Evolutionary conservation across 139 green algal genomes (phyloP), one percentile per base, ranked within the genome.

Genomic region (Pseudopediastrum boryanum): DNA sequence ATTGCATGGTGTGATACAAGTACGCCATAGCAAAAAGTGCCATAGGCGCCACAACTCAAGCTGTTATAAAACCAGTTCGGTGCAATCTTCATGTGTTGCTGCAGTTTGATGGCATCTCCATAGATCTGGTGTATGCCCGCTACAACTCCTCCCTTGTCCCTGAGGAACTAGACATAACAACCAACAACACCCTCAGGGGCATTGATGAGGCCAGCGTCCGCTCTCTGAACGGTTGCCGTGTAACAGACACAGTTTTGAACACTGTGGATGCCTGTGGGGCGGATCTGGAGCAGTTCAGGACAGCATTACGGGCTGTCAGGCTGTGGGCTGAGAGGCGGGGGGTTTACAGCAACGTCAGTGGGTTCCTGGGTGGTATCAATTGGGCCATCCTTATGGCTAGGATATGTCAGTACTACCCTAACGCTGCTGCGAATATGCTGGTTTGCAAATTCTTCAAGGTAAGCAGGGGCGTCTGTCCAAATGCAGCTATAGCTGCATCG

Each of bases 311-410:
- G 63, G 85, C 78, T 36, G 75, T 98, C 62, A 98, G 98, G 90
- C 82, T 96, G 44, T 99, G 96, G 96, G 95, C 95, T 13, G 88
- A 96, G 71, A 77, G 79, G 23, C 89, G 92, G 2, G 92, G 91
- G 23, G 88, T 98, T 7, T 95, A 95, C 87, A 88, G 75, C 76
- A 98, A 98, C 82, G 86, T 92, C 5, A 86, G 86, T 3, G 96
- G 96, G 27, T 98, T 95, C 83, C 85, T 99, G 56, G 96, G 96
- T 13, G 96, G 96, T 23, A 92, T 99, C 33, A 99, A 99, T 80
- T 96, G 93, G 91, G 96, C 96, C 51, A 96, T 99, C 65, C 88
- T 99, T 66, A 93, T 97, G 46, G 96, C 94, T 2, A 89, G 95
- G 64, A 75, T 96, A 7, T 97, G 92, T 84, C 94, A 97, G 85